phyloP scores from a whole-genome alignment of 163 green algal species.

The Picocystis sp. region DNA sequence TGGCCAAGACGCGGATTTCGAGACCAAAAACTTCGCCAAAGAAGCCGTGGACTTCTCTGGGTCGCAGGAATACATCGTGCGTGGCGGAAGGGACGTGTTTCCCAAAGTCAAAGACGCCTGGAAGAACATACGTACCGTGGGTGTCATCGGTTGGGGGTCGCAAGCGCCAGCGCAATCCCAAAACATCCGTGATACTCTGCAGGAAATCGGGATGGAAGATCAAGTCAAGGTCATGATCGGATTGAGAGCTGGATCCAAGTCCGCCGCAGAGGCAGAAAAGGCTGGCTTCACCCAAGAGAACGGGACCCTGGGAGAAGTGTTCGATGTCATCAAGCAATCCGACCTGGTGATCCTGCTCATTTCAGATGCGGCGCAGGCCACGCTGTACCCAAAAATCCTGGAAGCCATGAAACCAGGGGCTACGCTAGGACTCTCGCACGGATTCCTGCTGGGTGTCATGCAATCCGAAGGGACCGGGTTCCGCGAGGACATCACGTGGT shows the following conservation, averaged over 20 bases:
- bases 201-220: background rate
- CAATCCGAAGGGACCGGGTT: constrained; percentile 74
- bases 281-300: constrained; percentile 76
- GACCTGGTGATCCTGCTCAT: constrained; percentile 93
- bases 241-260: constrained; percentile 61
- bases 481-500: constrained; percentile 95
- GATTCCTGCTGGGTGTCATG: constrained; percentile 96
- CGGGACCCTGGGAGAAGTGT: constrained; percentile 90
- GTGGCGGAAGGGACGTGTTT: constrained; percentile 88
- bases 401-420: constrained; percentile 93
- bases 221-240: constrained; percentile 59
- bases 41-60: constrained; percentile 39
- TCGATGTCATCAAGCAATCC: constrained; percentile 67
- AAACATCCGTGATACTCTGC: constrained; percentile 85
- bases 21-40: constrained; percentile 26
- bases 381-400: constrained; percentile 86
- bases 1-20: constrained; percentile 11
- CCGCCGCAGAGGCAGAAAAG: constrained; percentile 57
- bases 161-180: constrained; percentile 92
- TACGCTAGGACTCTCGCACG: constrained; percentile 90
- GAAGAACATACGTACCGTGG: constrained; percentile 73
- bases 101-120: constrained; percentile 65
- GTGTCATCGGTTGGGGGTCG: constrained; percentile 94
- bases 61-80: constrained; percentile 78
- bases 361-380: constrained; percentile 84